Evolutionary conservation across 2,329 filamentous ascomycete genomes (phyloP), one percentile per base, ranked within the genome.

Genomic region (Xylaria hypoxylon): DNA sequence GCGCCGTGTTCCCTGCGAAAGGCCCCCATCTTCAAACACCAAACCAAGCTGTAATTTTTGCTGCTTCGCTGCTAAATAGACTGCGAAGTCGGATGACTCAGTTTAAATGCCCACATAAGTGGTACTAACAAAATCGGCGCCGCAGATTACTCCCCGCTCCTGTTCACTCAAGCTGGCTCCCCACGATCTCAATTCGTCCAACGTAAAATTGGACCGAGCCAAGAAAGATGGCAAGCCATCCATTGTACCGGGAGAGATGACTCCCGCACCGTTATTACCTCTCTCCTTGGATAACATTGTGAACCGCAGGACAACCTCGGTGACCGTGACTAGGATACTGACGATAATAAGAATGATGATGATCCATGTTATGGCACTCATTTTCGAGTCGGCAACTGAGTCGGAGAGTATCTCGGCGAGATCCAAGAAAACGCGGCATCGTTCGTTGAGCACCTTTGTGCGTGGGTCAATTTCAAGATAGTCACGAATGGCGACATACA

Each of bases 361-460:
- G 79, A 99, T 98, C 95, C 95, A 98, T 0, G 96, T 99, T 77
- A 97, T 97, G 71, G 87, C 86, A 72, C 93, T 97, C 92, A 97
- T 98, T 79, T 97, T 97, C 71, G 92, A 91, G 77, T 98, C 94
- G 24, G 93, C 93, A 61, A 97, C 94, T 1, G 89, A 93, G 80
- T 99, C 95, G 15, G 92, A 94, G 1, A 99, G 84, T 26, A 99
- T 97, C 80, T 97, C 94, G 51, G 96, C 94, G 10, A 99, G 88
- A 79, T 99, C 96, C 19, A 99, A 87, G 81, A 99, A 99, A 57
- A 99, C 96, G 47, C 92, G 90, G 78, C 96, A 99, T 59, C 96
- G 91, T 81, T 98, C 96, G 80, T 99, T 99, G 70, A 99, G 90
- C 26, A 98, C 94, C 79, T 96, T 93, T 77, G 97, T 97, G 61